Conservation (phyloP, 2,329 filamentous ascomycete genomes). For the Helotiales sp. region DNA sequence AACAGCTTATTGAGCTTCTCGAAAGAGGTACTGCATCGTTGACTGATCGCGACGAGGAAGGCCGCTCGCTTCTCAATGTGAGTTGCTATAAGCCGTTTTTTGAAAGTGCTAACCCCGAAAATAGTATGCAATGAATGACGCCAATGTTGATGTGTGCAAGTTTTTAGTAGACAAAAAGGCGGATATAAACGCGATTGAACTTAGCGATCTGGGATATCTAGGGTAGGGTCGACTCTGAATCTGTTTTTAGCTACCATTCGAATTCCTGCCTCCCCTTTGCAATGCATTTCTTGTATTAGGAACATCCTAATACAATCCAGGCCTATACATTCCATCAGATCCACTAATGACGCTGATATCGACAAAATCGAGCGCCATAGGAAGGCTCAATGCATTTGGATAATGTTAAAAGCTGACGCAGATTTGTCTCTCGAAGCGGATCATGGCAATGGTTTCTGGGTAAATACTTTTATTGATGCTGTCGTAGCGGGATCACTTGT, state of each 20-base stretch:
- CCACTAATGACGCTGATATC: background rate
- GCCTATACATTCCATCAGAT: background rate
- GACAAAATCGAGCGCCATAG: background rate
- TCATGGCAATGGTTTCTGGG: background rate
- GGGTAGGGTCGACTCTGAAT: slow-evolving; percentile 5
- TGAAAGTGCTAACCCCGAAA: background rate
- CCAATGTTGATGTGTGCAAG: slow-evolving; percentile 11
- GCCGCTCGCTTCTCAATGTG: slow-evolving; percentile 21
- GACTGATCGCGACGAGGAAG: slow-evolving; percentile 19
- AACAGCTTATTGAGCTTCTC: slow-evolving; percentile 7
- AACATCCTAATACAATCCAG: slow-evolving; percentile 8
- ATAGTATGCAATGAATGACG: slow-evolving; percentile 11
- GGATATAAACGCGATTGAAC: slow-evolving; percentile 19
- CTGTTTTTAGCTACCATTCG: background rate
- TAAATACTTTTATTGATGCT: background rate
- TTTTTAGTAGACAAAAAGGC: slow-evolving; percentile 15
- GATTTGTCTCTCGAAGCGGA: slow-evolving; percentile 11
- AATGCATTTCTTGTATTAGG: slow-evolving; percentile 1
- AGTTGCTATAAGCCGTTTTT: slow-evolving; percentile 2
- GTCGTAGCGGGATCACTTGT: background rate
- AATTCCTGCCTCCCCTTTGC: background rate
- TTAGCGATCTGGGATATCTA: background rate
- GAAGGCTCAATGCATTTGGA: slow-evolving; percentile 4
- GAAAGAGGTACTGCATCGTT: slow-evolving; percentile 9
- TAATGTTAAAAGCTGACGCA: slow-evolving; percentile 16